Evolutionary conservation across 2,329 filamentous ascomycete species (phyloP).

Genomic region (Byssoonygena ceratinophila): DNA sequence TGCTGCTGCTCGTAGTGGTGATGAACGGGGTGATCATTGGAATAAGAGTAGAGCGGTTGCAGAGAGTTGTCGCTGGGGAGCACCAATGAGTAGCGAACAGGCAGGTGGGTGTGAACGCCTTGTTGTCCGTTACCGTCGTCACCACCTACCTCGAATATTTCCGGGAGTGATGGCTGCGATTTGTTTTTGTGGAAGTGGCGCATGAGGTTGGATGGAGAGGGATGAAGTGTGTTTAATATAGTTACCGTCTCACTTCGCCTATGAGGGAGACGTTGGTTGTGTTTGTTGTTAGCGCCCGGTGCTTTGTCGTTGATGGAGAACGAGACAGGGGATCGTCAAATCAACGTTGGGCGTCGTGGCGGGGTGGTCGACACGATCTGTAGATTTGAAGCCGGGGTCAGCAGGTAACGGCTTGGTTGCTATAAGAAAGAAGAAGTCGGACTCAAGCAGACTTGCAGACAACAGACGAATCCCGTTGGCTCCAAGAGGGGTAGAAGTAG

Average conservation of each 20-base stretch:
- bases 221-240: background rate
- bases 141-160: slow-evolving; percentile 12
- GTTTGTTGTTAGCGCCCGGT: too few species aligned
- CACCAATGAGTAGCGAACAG: slow-evolving; percentile 10
- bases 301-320: background rate
- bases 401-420: background rate
- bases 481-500: too few species aligned
- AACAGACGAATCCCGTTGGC: background rate
- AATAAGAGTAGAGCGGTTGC: slow-evolving; percentile 1
- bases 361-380: slow-evolving; percentile 2
- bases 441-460: background rate
- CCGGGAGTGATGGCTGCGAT: slow-evolving; percentile 18
- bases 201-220: slow-evolving; percentile 15
- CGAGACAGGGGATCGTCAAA: slow-evolving; percentile 5
- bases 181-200: slow-evolving; percentile 19
- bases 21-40: slow-evolving; percentile 6
- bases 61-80: background rate
- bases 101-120: slow-evolving; percentile 1
- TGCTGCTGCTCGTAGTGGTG: slow-evolving; percentile 12
- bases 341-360: slow-evolving; percentile 2
- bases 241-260: background rate
- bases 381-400: background rate
- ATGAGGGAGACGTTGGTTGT: too few species aligned
- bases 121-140: background rate
- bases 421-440: background rate